Evolutionary conservation across 768 basidiomycete genomes (phyloP).

Genomic region (Arthromyces matolae): DNA sequence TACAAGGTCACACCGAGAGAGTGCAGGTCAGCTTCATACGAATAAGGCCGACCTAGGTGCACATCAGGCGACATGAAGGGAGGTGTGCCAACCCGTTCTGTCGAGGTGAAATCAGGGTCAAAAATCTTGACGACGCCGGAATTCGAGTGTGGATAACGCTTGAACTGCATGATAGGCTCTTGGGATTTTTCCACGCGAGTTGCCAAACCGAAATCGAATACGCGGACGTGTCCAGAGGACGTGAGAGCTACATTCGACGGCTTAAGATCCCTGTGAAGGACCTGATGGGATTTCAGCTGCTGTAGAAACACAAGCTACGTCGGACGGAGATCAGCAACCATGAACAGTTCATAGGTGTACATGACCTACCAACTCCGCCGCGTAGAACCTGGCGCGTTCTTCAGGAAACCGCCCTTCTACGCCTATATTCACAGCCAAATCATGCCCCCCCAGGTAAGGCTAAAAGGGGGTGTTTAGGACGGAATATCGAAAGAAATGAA

Average conservation of each 20-base stretch:
- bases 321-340: neutral
- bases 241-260: constrained; percentile 9
- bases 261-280: constrained; percentile 15
- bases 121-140: neutral
- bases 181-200: constrained; percentile 7
- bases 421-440: neutral
- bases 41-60: constrained; percentile 7
- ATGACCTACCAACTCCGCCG: constrained; percentile 8
- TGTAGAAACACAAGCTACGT: constrained; percentile 38
- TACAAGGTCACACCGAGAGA: constrained; percentile 6
- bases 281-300: neutral
- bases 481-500: neutral
- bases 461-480: neutral
- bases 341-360: neutral
- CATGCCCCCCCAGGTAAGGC: constrained; percentile 5
- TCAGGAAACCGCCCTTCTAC: neutral
- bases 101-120: neutral
- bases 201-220: constrained; percentile 10
- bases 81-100: constrained; percentile 7
- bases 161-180: neutral
- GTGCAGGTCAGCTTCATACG: constrained; percentile 8
- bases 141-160: neutral
- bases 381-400: neutral
- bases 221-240: constrained; percentile 1
- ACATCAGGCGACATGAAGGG: constrained; percentile 6